Evolutionary conservation across 805 yeast species (phyloP), one percentile per base, ranked within the genome.

Genomic region (Teunomyces funiuensis): DNA sequence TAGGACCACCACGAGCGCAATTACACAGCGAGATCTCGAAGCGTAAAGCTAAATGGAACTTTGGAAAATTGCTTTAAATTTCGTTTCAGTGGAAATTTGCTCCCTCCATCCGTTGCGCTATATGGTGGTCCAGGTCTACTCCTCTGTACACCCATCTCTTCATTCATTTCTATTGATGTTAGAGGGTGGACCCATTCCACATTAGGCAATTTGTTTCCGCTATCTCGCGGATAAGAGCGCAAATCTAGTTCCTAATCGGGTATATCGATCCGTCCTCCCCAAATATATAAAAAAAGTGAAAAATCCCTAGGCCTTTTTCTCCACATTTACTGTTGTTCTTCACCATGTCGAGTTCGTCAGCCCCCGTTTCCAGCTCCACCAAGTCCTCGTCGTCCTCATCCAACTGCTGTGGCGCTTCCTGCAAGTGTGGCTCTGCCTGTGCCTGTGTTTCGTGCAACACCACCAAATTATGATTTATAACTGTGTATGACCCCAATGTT

Each of bases 341-440:
- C 22, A 17, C 14, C 22, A 31, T 31, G 34, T 31, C 34, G 11
- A 14, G 23, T 31, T 25, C 34, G n/a, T 18, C 9, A n/a, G 8
- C 34, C 19, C 9, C 34, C 13, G 25, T 18, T 31, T 31, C 45
- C 33, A 37, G 42, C 28, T 28, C 47, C 10, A 38, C 47, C 37
- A 51, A 49, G 51, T 37, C 30, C 5, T 28, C 31, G 16, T 28
- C 60, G 18, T 41, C 54, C 29, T 47, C 57, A n/a, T 26, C 50
- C 23, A 42, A 54, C 23, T 67, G 73, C 42, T 65, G 71, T 37
- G 69, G 69, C 3, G 43, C 66, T 22, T 47, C 60, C 29, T 68
- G 74, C 55, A 68, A 68, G 49, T 69, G 74, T 49, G 73, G 74
- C 11, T 61, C 73, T 15, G 43, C 55, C 4, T 69, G 74, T 45